These are phyloP conservation scores for Pichia insulana DNA, from an alignment of 805 yeast species.

Conservation along the genomic window DNA sequence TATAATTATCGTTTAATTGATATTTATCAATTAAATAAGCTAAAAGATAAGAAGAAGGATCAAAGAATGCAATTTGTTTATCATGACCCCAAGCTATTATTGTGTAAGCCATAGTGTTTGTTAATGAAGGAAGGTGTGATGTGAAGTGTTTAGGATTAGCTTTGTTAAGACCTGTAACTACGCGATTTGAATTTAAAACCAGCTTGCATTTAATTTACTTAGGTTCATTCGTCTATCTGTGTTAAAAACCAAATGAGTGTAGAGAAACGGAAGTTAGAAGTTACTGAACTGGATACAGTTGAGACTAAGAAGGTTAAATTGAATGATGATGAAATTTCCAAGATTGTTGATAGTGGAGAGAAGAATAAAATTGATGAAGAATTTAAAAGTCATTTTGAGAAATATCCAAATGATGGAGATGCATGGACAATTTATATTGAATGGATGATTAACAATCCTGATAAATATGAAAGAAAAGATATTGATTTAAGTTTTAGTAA, in stretches of 20 bases:
- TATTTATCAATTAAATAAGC: conserved; percentile 32
- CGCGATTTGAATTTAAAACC: too few relatives aligned
- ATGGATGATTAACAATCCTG: conserved; percentile 37
- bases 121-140: too few relatives aligned
- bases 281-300: neutral
- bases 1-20: conserved; percentile 19
- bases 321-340: conserved; percentile 33
- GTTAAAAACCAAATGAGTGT: too few relatives aligned
- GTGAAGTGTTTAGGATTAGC: too few relatives aligned
- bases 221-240: too few relatives aligned
- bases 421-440: conserved; percentile 72
- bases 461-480: conserved; percentile 50
- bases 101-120: neutral
- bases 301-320: neutral
- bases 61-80: conserved; percentile 33
- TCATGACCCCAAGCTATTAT: conserved; percentile 40
- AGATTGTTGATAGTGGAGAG: conserved; percentile 36
- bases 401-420: conserved; percentile 60
- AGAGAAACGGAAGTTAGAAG: conserved; percentile 3
- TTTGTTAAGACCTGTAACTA: too few relatives aligned
- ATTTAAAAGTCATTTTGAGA: conserved; percentile 50
- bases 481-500: conserved; percentile 62
- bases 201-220: too few relatives aligned
- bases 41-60: conserved; percentile 44
- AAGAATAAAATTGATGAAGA: conserved; percentile 49